Evolutionary conservation across 192 early-diverging fungal genomes (phyloP), one percentile per base, ranked within the genome.

Genomic region (Rhizophagus clarus): DNA sequence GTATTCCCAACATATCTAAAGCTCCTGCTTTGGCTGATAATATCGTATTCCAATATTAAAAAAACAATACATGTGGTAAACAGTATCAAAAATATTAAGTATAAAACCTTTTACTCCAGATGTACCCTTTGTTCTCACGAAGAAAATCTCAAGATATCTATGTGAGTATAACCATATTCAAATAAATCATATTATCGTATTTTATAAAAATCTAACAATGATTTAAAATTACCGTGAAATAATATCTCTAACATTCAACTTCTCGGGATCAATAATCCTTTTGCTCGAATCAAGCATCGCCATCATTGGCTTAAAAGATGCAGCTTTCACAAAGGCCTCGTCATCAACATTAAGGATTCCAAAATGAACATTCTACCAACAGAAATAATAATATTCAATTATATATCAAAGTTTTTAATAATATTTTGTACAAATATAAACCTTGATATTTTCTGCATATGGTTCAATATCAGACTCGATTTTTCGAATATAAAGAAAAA

Each of bases 361-460:
- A 28, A 83, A 62, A 22, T 74, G 74, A 15, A 56, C 84, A 76
- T 64, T 81, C 81, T 83, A 82, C 40, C 60, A 51, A 68, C 20
- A 56, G 24, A 26, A 73, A 82, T 24, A 73, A n/a, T 64, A 68
- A 32, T 17, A 45, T 2, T 28, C 20, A 51, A n/a, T 28, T 8
- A 63, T 28, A 45, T 63, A 69, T 24, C n/a, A 10, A 56, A 24
- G 24, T 34, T 47, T n/a, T 45, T 26, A 14, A 22, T 31, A 66
- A 64, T 37, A 17, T 24, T 40, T 11, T 72, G 22, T 4, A 37
- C n/a, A 14, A 28, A 47, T 79, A 61, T 69, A 5, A 64, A 80
- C 87, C 81, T 87, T 88, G 37, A 87, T 86, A 15, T 80, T 81
- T 6, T 78, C 15, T 42, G 83, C 79, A 70, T 84, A 86, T 8